A percentile compares a stretch with the other conserved stretches of the same genome.
These are phyloP conservation scores for Trichoderma hamatum DNA, from an alignment of 2,329 filamentous ascomycete species.

Conservation along the genomic window DNA sequence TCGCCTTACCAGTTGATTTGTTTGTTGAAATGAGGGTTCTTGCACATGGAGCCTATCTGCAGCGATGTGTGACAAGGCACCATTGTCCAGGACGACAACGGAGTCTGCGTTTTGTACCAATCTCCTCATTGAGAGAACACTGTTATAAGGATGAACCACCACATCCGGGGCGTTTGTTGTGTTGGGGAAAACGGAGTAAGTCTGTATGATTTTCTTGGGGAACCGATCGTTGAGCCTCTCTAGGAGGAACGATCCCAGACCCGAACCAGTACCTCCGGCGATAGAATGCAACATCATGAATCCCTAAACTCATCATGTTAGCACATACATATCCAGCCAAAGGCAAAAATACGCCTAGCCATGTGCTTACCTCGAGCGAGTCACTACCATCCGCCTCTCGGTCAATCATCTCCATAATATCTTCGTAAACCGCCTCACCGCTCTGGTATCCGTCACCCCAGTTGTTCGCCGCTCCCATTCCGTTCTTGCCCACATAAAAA, in stretches of 20 bases:
- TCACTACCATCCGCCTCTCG: slow-evolving; percentile 97
- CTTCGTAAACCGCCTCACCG: slow-evolving; percentile 88
- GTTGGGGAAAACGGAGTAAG: slow-evolving; percentile 97
- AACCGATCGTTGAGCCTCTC: slow-evolving; percentile 96
- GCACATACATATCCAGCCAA: not conserved
- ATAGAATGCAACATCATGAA: slow-evolving; percentile 99
- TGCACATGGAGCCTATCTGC: slow-evolving; percentile 93
- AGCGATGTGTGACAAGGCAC: slow-evolving; percentile 88
- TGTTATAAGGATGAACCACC: slow-evolving; percentile 98
- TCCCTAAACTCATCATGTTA: slow-evolving; percentile 55
- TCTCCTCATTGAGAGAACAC: slow-evolving; percentile 84
- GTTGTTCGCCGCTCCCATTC: slow-evolving; percentile 93
- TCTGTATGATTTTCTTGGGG: slow-evolving; percentile 98
- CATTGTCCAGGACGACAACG: slow-evolving; percentile 96
- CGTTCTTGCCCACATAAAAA: slow-evolving; percentile 94
- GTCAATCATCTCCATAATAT: slow-evolving; percentile 99
- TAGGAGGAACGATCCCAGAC: slow-evolving; percentile 91
- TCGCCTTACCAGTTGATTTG: slow-evolving; percentile 78
- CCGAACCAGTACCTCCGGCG: slow-evolving; percentile 92
- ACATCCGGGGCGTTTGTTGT: slow-evolving; percentile 85
- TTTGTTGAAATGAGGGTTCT: slow-evolving; percentile 94
- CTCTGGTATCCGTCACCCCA: slow-evolving; percentile 97
- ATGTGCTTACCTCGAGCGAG: slow-evolving; percentile 73
- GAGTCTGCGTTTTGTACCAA: slow-evolving; percentile 96
- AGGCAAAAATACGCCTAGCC: not conserved